Evolutionary conservation across 345 rosid species (phyloP), one percentile per base, ranked within the genome.

Genomic region (Anastatica hierochuntica): DNA sequence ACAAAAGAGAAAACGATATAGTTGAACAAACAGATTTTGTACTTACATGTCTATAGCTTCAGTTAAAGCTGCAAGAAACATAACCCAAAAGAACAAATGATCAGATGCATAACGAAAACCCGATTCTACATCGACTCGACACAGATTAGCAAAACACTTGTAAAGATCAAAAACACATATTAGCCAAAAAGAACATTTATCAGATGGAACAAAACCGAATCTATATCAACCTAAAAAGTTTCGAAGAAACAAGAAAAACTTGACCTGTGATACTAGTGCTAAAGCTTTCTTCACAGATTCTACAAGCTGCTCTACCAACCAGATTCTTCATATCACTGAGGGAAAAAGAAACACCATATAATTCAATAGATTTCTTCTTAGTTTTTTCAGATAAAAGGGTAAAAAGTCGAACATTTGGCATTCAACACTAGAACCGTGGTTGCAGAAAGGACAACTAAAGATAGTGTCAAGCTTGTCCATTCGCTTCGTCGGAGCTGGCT

Each of bases 11-110:
- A 27, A 27, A 17, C 18, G 6, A 31, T 16, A 30, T 20, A 1
- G 36, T 12, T 7, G 14, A 1, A 29, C 24, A 53, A 35, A 16
- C 21, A 5, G 24, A 21, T 21, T 21, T 21, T 30, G 20, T 26
- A 76, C 95, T 90, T 80, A 90, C 98, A 88, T 64, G 75, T 92
- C 98, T 56, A 92, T 85, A 40, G 98, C 64, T 60, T 92, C 98
- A 1, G 83, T 71, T 37, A 88, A 70, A 62, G 98, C 97, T 92
- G 83, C 77, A 71, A 65, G 53, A 73, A 73, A 41, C 56, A 40
- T n/a, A 57, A 35, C 56, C 43, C 53, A 42, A 45, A 43, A 45
- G 10, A 27, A 10, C 34, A 45, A 40, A 46, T 17, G 62, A 16
- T 53, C 38, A 5, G 24, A 21, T 21, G 2, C 24, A 21, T 17